A percentile compares a stretch with the other conserved stretches of the same genome.
These are phyloP conservation scores for Linanthus parryae DNA, from an alignment of 148 eudicot genomes.

Conservation along the genomic window DNA sequence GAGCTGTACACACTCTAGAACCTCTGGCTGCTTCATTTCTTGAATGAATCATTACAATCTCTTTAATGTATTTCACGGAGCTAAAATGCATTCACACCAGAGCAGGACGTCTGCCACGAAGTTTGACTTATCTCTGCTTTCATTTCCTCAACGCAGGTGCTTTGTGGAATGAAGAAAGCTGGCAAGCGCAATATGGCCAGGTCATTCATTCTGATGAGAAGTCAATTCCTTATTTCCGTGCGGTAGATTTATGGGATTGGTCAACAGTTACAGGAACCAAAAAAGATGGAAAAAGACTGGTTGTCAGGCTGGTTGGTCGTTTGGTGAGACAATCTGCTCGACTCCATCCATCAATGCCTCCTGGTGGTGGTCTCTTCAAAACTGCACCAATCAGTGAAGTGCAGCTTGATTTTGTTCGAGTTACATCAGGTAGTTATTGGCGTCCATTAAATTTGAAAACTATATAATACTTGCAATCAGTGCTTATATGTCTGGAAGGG, in stretches of 20 bases:
- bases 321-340: slow-evolving; percentile 49
- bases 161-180: slow-evolving; percentile 80
- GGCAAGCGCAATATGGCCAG: slow-evolving; percentile 98
- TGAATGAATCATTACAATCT: no score
- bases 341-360: slow-evolving; percentile 87
- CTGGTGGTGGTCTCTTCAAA: slow-evolving; percentile 56
- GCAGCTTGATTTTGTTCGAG: slow-evolving; percentile 88
- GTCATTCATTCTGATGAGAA: slow-evolving; percentile 48
- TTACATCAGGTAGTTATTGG: slow-evolving; percentile 99
- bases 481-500: no score
- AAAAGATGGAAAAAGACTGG: slow-evolving; percentile 48
- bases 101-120: no score
- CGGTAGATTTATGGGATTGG: slow-evolving; percentile 91
- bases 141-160: slow-evolving; percentile 39
- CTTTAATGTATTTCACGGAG: no score
- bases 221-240: slow-evolving; percentile 23
- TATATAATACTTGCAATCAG: no score
- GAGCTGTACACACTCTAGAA: no score
- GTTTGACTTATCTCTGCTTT: no score
- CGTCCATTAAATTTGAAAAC: no score
- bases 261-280: slow-evolving; percentile 36
- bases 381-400: slow-evolving; percentile 80
- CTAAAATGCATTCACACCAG: no score
- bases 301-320: slow-evolving; percentile 56
- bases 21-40: no score